Conservation (phyloP, 1,139 yeast species). For the Pichia kudriavzevii region DNA sequence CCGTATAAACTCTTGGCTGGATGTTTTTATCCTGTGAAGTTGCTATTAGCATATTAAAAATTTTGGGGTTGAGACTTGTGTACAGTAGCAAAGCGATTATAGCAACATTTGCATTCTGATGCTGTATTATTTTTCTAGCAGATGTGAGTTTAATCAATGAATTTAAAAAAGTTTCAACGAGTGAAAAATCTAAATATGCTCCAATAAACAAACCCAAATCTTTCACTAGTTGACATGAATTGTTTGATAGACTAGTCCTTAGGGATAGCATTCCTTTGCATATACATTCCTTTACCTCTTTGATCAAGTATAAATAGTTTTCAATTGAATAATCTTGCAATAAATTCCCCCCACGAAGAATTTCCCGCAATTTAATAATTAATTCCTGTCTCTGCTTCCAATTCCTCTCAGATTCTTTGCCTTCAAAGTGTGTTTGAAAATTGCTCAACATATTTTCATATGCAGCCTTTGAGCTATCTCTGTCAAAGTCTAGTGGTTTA, state of each 20-base stretch:
- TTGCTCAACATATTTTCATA: slow-evolving; percentile 31
- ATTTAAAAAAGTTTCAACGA: slow-evolving; percentile 55
- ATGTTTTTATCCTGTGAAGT: slow-evolving; percentile 62
- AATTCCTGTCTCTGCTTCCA: slow-evolving; percentile 71
- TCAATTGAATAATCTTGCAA: slow-evolving; percentile 5
- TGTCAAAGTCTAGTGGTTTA: too few relatives aligned
- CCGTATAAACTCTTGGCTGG: slow-evolving; percentile 62
- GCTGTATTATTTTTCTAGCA: slow-evolving; percentile 73
- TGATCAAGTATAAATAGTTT: slow-evolving; percentile 24
- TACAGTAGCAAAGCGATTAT: slow-evolving; percentile 54
- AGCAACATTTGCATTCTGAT: slow-evolving; percentile 64
- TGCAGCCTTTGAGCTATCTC: too few relatives aligned
- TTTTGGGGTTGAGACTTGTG: slow-evolving; percentile 46
- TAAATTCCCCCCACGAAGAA: slow-evolving; percentile 48
- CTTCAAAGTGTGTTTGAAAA: slow-evolving; percentile 41
- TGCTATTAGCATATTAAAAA: slow-evolving; percentile 43
- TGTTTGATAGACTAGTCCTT: slow-evolving; percentile 73
- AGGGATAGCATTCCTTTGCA: slow-evolving; percentile 64
- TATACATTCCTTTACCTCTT: slow-evolving; percentile 49
- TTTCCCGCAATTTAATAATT: slow-evolving; percentile 48
- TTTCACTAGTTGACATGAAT: slow-evolving; percentile 73
- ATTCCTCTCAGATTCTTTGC: slow-evolving; percentile 82
- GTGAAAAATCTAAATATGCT: slow-evolving; percentile 41
- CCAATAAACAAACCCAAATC: slow-evolving; percentile 54
- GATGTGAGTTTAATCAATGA: slow-evolving; percentile 58